Conservation (phyloP, 208 protist genomes). For the Trypanosoma scelopori region DNA sequence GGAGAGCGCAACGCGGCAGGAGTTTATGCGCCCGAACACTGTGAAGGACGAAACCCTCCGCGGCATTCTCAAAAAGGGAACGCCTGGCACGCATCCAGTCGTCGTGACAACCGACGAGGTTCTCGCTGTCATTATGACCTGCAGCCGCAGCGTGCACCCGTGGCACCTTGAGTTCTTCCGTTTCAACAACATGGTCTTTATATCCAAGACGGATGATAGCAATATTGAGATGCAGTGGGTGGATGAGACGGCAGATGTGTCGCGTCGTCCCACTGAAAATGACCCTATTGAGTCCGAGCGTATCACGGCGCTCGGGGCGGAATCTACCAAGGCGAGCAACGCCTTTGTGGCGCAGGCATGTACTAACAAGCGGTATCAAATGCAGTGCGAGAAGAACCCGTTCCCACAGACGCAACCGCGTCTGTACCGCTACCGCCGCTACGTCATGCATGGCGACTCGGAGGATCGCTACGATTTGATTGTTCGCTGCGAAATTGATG, state of each 20-base stretch:
- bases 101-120: slow-evolving; percentile 81
- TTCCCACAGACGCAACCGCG: slow-evolving; percentile 67
- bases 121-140: slow-evolving; percentile 81
- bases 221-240: slow-evolving; percentile 87
- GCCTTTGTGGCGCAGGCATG: slow-evolving; percentile 64
- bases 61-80: slow-evolving; percentile 43
- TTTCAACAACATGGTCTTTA: slow-evolving; percentile 51
- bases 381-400: slow-evolving; percentile 56
- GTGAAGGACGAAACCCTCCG: slow-evolving; percentile 53
- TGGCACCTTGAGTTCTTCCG: slow-evolving; percentile 74
- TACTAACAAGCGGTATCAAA: slow-evolving; percentile 45
- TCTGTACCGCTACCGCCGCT: slow-evolving; percentile 86
- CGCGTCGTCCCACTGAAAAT: slow-evolving; percentile 54
- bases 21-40: slow-evolving; percentile 42
- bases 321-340: slow-evolving; percentile 75
- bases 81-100: slow-evolving; percentile 40
- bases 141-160: slow-evolving; percentile 68
- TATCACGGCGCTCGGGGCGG: slow-evolving; percentile 59
- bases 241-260: slow-evolving; percentile 64
- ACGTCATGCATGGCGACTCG: slow-evolving; percentile 66
- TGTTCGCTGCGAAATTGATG: slow-evolving; percentile 86
- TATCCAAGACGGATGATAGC: slow-evolving; percentile 53
- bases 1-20: slow-evolving; percentile 14
- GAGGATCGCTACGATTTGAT: slow-evolving; percentile 79
- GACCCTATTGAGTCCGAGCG: slow-evolving; percentile 51